A percentile compares a stretch with the other conserved stretches of the same genome.
phyloP scores from a whole-genome alignment of 2,329 filamentous ascomycete genomes.

The Emmonsiellopsis sp. region DNA sequence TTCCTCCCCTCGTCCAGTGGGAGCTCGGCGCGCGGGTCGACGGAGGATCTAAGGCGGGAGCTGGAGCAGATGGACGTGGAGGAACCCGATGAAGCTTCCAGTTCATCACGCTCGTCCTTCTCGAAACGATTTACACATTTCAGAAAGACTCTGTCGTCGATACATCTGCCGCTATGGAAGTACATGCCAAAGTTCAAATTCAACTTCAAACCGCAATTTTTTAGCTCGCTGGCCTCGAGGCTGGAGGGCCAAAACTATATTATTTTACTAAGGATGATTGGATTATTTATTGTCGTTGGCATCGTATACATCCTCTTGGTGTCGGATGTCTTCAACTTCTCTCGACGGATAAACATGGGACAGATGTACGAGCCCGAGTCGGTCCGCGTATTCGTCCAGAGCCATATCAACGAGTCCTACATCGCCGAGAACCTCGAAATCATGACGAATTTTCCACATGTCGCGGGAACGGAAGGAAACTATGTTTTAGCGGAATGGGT shows the following conservation, averaged over 20 bases:
- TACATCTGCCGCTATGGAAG: conserved; percentile 42
- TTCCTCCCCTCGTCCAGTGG: conserved; percentile 45
- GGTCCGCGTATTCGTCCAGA: conserved; percentile 65
- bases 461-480: conserved; percentile 91
- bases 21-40: conserved; percentile 45
- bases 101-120: conserved; percentile 29
- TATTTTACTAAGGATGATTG: conserved; percentile 63
- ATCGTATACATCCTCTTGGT: conserved; percentile 79
- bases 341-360: conserved; percentile 53
- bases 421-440: conserved; percentile 67
- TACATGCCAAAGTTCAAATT: conserved; percentile 34
- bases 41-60: conserved; percentile 62
- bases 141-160: conserved; percentile 47
- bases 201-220: conserved; percentile 29
- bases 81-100: conserved; percentile 44
- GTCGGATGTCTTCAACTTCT: conserved; percentile 67
- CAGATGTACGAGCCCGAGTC: conserved; percentile 77
- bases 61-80: conserved; percentile 85
- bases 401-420: conserved; percentile 57
- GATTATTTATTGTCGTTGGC: conserved; percentile 62
- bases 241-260: conserved; percentile 48
- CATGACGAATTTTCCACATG: conserved; percentile 74
- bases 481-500: conserved; percentile 78
- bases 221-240: conserved; percentile 23
- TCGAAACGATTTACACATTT: conserved; percentile 49